phyloP scores from a whole-genome alignment of 2,329 filamentous ascomycete genomes.

The Fusarium redolens region DNA sequence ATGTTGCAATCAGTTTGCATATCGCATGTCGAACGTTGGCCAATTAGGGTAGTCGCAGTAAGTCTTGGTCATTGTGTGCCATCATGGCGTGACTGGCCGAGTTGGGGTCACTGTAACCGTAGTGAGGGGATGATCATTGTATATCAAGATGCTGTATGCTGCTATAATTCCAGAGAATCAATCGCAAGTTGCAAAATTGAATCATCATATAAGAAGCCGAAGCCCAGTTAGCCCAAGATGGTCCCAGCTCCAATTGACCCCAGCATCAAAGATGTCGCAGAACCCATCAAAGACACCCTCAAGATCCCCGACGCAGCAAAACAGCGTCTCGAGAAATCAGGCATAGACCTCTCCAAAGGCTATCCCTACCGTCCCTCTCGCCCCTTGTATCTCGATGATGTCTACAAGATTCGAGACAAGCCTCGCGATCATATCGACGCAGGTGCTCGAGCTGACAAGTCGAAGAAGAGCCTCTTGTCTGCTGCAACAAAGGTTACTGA shows the following conservation, averaged over 20 bases:
- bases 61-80: slow-evolving; percentile 3
- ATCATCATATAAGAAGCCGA: rapidly evolving
- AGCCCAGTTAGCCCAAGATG: slow-evolving; percentile 46
- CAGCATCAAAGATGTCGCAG: slow-evolving; percentile 71
- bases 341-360: slow-evolving; percentile 75
- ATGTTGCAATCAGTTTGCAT: slow-evolving; percentile 32
- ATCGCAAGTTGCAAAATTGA: rapidly evolving
- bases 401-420: slow-evolving; percentile 71
- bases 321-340: slow-evolving; percentile 72
- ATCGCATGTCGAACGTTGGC: neutral
- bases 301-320: slow-evolving; percentile 68
- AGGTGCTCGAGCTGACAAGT: slow-evolving; percentile 72
- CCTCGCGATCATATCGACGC: slow-evolving; percentile 68
- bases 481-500: slow-evolving; percentile 73
- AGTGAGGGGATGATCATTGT: neutral
- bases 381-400: slow-evolving; percentile 77
- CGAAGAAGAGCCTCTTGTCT: slow-evolving; percentile 69
- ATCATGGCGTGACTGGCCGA: slow-evolving; percentile 20
- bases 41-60: neutral
- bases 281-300: slow-evolving; percentile 72
- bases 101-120: neutral
- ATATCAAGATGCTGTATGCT: neutral
- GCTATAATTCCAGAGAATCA: rapidly evolving
- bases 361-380: slow-evolving; percentile 77
- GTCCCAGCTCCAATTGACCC: slow-evolving; percentile 69